Percentiles rank a stretch among this genome's conserved stretches.
Evolutionary conservation across 225 moss, liverwort and hornwort species (phyloP).

Genomic region (Polytrichum commune): DNA sequence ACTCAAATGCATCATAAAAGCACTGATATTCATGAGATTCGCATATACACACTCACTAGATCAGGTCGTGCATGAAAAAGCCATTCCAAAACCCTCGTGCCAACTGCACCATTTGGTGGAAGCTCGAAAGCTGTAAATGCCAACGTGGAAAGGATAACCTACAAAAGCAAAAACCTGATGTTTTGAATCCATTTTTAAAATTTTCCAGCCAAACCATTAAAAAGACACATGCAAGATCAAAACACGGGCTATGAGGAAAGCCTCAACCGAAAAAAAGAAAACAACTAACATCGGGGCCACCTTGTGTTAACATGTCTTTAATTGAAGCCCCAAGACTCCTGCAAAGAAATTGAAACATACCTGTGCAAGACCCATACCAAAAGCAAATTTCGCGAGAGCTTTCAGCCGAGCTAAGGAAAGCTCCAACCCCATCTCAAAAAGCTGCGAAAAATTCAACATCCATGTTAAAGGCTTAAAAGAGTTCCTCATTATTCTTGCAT

Average conservation of each 20-base stretch:
- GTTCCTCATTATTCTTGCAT: no score
- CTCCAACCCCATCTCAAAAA: conserved; percentile 99
- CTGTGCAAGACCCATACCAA: conserved; percentile 97
- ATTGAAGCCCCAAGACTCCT: background rate
- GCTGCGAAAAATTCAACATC: conserved; percentile 42
- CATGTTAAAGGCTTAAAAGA: conserved; percentile 1
- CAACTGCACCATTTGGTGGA: conserved; percentile 85
- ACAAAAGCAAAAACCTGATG: conserved; percentile 1
- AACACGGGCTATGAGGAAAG: background rate
- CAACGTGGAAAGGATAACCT: conserved; percentile 82
- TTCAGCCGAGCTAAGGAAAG: conserved; percentile 89
- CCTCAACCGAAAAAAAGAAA: no score
- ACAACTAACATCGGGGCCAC: no score
- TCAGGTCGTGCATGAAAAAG: conserved; percentile 92
- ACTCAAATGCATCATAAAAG: no score
- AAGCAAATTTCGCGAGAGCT: conserved; percentile 92
- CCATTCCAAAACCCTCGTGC: conserved; percentile 83
- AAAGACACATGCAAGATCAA: background rate
- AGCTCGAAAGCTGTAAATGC: conserved; percentile 98
- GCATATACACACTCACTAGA: conserved; percentile 53
- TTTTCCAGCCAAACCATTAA: no score
- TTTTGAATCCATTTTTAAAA: no score
- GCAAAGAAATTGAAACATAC: conserved; percentile 26
- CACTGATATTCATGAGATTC: no score
- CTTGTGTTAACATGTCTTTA: background rate